Conservation (phyloP, 2,329 filamentous ascomycete species). For the Fusarium succisae region DNA sequence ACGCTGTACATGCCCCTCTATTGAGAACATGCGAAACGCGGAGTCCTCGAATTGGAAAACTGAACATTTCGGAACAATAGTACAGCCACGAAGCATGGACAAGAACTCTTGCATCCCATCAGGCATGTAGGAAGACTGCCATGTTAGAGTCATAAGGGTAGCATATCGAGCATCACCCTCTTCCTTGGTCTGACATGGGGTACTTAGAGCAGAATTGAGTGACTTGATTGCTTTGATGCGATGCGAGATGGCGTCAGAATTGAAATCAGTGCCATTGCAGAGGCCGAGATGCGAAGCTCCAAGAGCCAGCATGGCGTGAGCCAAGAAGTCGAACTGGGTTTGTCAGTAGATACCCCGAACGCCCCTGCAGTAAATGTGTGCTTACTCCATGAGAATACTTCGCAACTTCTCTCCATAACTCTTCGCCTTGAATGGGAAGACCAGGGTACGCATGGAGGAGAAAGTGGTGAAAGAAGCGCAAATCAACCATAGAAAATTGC, state of each 20-base stretch:
- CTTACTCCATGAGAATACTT: not conserved
- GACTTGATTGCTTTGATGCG: not conserved
- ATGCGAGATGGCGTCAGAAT: not conserved
- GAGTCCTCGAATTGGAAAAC: not conserved
- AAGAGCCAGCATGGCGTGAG: not conserved
- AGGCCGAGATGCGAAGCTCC: not conserved
- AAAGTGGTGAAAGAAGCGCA: not conserved
- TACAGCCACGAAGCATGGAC: not conserved
- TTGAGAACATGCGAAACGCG: not conserved
- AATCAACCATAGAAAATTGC: not conserved
- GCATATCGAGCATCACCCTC: not conserved
- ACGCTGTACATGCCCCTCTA: not conserved
- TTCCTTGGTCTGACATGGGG: not conserved
- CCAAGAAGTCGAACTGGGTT: not conserved
- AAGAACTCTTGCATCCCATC: not conserved
- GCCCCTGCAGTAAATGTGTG: rapidly evolving
- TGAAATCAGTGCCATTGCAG: not conserved
- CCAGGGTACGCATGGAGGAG: not conserved
- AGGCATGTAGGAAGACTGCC: not conserved
- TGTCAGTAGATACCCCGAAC: not conserved
- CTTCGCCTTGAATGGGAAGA: not conserved
- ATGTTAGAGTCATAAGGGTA: not conserved
- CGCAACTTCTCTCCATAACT: not conserved
- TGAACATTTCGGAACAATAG: not conserved
- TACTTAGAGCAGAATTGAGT: not conserved